Conservation (phyloP, 805 yeast genomes). For the Hanseniaspora nectarophila region DNA sequence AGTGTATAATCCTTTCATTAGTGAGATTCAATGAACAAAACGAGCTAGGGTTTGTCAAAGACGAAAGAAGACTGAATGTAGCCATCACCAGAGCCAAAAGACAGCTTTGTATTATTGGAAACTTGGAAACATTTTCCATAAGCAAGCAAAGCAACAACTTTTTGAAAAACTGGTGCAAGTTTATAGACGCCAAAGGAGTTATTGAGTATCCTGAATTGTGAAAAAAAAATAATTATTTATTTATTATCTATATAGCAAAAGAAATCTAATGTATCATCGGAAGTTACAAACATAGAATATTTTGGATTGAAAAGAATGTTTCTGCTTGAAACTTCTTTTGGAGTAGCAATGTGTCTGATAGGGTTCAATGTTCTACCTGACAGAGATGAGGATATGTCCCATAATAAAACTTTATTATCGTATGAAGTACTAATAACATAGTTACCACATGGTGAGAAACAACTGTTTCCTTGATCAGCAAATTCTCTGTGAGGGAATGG, state of each 20-base stretch:
- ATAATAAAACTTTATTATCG: constrained; percentile 40
- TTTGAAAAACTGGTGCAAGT: constrained; percentile 51
- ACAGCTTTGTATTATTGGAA: constrained; percentile 78
- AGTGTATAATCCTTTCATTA: constrained; percentile 63
- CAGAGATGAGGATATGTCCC: constrained; percentile 35
- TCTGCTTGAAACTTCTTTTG: constrained; percentile 31
- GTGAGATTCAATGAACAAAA: constrained; percentile 65
- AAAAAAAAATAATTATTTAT: constrained; percentile 22
- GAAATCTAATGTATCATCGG: constrained; percentile 30
- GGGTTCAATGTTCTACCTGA: constrained; percentile 24
- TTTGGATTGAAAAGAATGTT: constrained; percentile 34
- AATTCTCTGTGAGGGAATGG: constrained; percentile 35
- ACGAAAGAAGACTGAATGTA: constrained; percentile 72
- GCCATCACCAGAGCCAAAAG: constrained; percentile 85
- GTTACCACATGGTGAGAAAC: constrained; percentile 58
- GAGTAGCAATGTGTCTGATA: constrained; percentile 23
- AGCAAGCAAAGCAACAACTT: constrained; percentile 28
- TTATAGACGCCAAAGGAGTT: constrained; percentile 19
- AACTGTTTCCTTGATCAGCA: constrained; percentile 44
- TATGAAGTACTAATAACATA: constrained; percentile 51
- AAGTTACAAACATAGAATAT: constrained; percentile 30
- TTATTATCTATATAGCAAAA: constrained; percentile 21
- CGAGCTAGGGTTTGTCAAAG: constrained; percentile 74
- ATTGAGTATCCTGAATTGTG: constrained; percentile 53
- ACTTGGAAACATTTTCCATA: constrained; percentile 53